Base-by-base conservation (phyloP, 1,284 basidiomycete species). In the Golubevia pallescens region DNA sequence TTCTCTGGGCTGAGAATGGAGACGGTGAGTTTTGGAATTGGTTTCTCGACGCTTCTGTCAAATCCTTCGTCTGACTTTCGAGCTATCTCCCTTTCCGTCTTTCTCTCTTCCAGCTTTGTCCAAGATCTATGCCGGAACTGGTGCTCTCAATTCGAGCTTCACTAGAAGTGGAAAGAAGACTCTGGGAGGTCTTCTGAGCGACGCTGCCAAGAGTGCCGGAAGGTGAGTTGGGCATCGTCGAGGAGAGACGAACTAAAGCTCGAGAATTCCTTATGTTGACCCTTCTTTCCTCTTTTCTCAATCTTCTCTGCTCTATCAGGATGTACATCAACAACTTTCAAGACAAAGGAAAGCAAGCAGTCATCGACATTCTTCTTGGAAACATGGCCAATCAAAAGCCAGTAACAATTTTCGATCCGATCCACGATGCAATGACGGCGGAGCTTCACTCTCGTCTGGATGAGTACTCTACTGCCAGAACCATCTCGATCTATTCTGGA, bases 291-390 rank as follows among this genome's bases (percentile, higher is more conserved):
- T 5, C 54, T 32, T 13, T 56, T 56, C 54, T 32, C 20, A 7
- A 13, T 32, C 13, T 13, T 21, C 20, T 6, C 24, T 2, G 5
- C 24, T 13, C 5, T 56, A 7, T 13, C 54, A 56, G 95, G 66
- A 95, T 96, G 63, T 98, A 98, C 81, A 97, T 98, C 85, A 97
- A 96, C 86, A 98, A 98, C 83, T 98, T 99, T 84, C 93, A 96
- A 75, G 97, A 99, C 86, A 94, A 93, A 85, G 90, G 89, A 56
- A 99, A 99, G 85, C 97, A 99, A 80, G 87, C 90, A 19, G 93
- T 95, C 0, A 98, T 99, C 70, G 97, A 99, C 81, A 92, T 94
- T 89, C 92, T 99, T 74, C 88, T 99, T 71, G 96, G 96, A 4
- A 95, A 97, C 84, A 89, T 98, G 86, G 93, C 90, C 68, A 91